A percentile compares a stretch with the other conserved stretches of the same genome.
Conservation (phyloP, 225 moss, liverwort and hornwort species). For the Climacium dendroides region DNA sequence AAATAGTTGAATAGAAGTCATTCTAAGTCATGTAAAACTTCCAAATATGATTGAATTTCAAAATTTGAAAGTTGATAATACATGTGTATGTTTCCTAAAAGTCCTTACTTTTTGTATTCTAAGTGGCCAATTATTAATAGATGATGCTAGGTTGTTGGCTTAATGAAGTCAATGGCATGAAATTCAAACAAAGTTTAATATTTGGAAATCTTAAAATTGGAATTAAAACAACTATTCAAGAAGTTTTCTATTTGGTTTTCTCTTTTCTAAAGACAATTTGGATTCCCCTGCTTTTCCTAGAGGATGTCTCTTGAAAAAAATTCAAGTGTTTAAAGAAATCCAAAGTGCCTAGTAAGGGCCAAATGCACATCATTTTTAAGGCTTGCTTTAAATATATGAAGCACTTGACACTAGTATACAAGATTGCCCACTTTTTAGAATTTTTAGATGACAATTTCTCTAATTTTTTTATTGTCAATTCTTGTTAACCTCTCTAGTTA, state of each 20-base stretch:
- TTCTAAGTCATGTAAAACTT: not conserved
- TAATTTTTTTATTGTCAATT: no score
- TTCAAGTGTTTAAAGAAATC: accelerated
- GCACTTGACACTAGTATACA: not conserved
- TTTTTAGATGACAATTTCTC: no score
- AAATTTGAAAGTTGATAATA: not conserved
- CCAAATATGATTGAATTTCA: not conserved
- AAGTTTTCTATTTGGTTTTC: not conserved
- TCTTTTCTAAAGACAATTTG: no score
- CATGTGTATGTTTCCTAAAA: accelerated
- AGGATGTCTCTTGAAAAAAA: not conserved
- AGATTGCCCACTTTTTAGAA: not conserved
- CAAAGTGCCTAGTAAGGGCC: not conserved
- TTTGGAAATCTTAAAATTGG: not conserved
- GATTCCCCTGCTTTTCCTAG: no score
- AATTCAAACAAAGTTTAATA: not conserved
- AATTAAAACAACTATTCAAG: accelerated
- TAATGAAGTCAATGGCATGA: not conserved
- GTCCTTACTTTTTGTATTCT: no score
- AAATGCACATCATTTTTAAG: not conserved
- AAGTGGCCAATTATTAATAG: not conserved
- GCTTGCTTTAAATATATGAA: accelerated
- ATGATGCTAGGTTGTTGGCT: accelerated
- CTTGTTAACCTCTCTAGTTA: no score
- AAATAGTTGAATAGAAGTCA: not conserved